These are phyloP conservation scores for Ocimum tenuiflorum DNA, from an alignment of 257 asterid species.

Conservation along the genomic window DNA sequence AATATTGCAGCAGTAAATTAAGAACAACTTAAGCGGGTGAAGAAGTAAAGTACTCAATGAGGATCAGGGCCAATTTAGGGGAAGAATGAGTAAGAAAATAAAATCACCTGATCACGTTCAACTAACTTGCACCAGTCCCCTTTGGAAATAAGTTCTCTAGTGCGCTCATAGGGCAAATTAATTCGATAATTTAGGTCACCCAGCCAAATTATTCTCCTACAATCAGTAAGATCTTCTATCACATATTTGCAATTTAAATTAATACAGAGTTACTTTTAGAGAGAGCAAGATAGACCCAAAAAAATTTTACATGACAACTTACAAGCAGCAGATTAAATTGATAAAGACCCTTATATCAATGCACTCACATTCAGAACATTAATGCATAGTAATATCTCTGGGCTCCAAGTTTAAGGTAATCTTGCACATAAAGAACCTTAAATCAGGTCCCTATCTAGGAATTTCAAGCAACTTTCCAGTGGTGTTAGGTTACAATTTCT, in stretches of 20 bases:
- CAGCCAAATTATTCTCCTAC: constrained; percentile 86
- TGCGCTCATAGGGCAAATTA: constrained; percentile 57
- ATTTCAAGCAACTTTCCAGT: background rate
- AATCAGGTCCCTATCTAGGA: background rate
- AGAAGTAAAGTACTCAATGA: background rate
- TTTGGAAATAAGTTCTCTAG: constrained; percentile 56
- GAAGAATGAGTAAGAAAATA: background rate
- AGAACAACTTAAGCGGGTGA: background rate
- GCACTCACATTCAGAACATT: background rate
- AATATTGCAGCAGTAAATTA: too few species aligned
- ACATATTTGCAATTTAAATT: background rate
- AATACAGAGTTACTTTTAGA: background rate
- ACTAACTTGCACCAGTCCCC: constrained; percentile 65
- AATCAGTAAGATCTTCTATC: constrained; percentile 12
- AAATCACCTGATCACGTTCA: constrained; percentile 71
- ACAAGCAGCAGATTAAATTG: constrained; percentile 2
- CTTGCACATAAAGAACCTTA: constrained; percentile 6
- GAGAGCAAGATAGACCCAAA: background rate
- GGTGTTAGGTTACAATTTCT: background rate
- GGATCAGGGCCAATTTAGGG: background rate
- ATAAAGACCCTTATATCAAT: background rate
- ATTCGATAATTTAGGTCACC: constrained; percentile 91
- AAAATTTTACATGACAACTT: background rate
- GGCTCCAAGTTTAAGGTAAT: background rate
- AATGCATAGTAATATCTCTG: background rate